Evolutionary conservation across 2,329 filamentous ascomycete species (phyloP), one percentile per base, ranked within the genome.

Genomic region (Fusarium euwallaceae): DNA sequence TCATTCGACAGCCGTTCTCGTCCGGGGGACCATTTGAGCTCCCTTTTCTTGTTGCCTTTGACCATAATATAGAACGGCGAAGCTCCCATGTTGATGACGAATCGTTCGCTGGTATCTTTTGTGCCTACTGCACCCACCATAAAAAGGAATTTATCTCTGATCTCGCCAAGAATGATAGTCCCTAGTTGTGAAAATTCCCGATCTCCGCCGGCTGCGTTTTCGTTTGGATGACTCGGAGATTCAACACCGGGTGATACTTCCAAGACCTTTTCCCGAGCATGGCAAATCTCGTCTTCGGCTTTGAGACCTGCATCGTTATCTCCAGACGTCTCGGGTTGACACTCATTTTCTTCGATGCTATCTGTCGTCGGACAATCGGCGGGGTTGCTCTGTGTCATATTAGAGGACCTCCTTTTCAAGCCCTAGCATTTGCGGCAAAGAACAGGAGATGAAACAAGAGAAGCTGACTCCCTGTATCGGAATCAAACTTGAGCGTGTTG

Each of bases 121-220:
- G n/a, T n/a, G n/a, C 36, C 14, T 37, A 1, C 6, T 45, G 20
- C 41, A 14, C 41, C 20, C 5, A 43, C 1, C 7, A 0, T 4
- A 4, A 4, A 8, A 45, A 45, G 20, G 11, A 45, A 2, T 4
- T 16, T 4, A 0, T 22, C 20, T 22, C 20, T 22, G 20, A 45
- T 8, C 6, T 8, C 7, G 6, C 0, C 6, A 16, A 45, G 41
- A 1, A 32, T 32, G 9, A 32, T 32, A 32, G 29, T 1, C 1
- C 29, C 29, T 3, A 32, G 9, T 32, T 32, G 29, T 1, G 29
- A 3, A 1, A 32, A 32, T 32, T 32, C 29, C 29, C 3, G 29
- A 32, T 32, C 8, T 32, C 29, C 29, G 29, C 29, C 1, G 9
- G 2, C 29, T 32, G 29, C 29, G 29, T 32, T 32, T 32, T 32